phyloP scores from a whole-genome alignment of 768 basidiomycete species.

The Cyathus striatus region DNA sequence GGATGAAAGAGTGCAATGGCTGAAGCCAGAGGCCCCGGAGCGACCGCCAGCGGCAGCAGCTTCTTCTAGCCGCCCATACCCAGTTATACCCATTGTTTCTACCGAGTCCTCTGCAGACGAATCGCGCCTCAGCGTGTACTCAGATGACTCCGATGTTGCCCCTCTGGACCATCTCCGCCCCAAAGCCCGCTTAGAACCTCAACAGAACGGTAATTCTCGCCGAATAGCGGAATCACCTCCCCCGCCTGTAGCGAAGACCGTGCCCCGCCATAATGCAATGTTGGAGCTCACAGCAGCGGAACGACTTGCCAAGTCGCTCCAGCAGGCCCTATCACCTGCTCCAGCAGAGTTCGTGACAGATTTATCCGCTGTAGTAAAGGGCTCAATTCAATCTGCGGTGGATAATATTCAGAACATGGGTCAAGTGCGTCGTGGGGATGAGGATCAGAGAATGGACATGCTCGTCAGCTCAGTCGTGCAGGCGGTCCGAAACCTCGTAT shows the following conservation, averaged over 20 bases:
- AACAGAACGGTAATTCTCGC: slow-evolving; percentile 19
- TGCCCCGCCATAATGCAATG: slow-evolving; percentile 14
- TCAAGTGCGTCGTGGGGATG: slow-evolving; percentile 42
- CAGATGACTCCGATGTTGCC: slow-evolving; percentile 75
- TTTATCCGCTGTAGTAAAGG: slow-evolving; percentile 51
- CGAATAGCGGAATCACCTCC: slow-evolving; percentile 6
- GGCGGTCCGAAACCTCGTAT: slow-evolving; percentile 77
- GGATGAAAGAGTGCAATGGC: slow-evolving; percentile 67
- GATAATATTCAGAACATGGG: slow-evolving; percentile 49
- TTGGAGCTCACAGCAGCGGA: slow-evolving; percentile 62
- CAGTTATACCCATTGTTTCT: slow-evolving; percentile 14
- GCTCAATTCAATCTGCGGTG: slow-evolving; percentile 59
- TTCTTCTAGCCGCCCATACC: slow-evolving; percentile 12
- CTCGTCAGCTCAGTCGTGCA: slow-evolving; percentile 60
- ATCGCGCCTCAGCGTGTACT: slow-evolving; percentile 60
- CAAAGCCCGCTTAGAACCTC: slow-evolving; percentile 16
- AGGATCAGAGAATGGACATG: slow-evolving; percentile 55
- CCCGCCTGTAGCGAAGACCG: no score
- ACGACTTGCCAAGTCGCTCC: slow-evolving; percentile 60
- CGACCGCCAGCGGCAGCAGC: slow-evolving; percentile 11
- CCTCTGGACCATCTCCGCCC: slow-evolving; percentile 32
- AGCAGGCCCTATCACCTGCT: slow-evolving; percentile 52
- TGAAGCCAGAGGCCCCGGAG: slow-evolving; percentile 44
- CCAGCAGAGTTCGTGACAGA: slow-evolving; percentile 57
- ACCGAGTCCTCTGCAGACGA: slow-evolving; percentile 27